Evolutionary conservation across 306 rosid genomes (phyloP), one percentile per base, ranked within the genome.

Genomic region (Quercus robur): DNA sequence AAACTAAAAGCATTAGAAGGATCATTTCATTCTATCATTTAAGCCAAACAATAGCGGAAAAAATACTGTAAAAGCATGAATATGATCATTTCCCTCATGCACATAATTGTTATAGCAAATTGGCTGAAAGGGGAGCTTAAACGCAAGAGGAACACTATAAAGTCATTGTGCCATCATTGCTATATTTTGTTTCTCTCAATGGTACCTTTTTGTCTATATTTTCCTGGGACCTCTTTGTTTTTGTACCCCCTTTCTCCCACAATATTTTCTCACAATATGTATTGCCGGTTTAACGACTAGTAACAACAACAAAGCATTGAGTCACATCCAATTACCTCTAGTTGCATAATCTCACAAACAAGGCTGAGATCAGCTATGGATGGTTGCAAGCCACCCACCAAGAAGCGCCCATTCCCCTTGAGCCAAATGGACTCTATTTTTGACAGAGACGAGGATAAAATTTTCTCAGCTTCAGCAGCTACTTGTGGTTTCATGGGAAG

Each of bases 321-420:
- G 63, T 81, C 71, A 61, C 70, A 28, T 35, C 44, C 57, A 57
- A 71, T 79, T 92, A 94, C 98, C 97, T 92, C 93, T 55, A 94
- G 88, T 79, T 94, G 93, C 96, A 77, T 92, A 63, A 90, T 84
- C 84, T 94, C 97, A 5, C 98, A 91, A 75, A 88, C 97, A 79
- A 89, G 61, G 76, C 94, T 89, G 76, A 91, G 91, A 81, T 94
- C 97, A 38, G 94, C 97, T 73, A 92, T 91, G 71, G 97, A 88
- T 33, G 97, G 97, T 75, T 77, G 90, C 17, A 82, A 25, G 81
- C 93, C 89, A 77, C 97, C 94, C 20, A 92, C 84, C 90, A 94
- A 88, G 85, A 83, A 94, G 26, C 25, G 86, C 0, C 93, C 93
- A 3, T 85, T 76, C 70, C 86, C 93, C 81, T 91, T 85, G 73